Conservation (phyloP, 495 filamentous ascomycete species). For the Pyronema omphalodes region DNA sequence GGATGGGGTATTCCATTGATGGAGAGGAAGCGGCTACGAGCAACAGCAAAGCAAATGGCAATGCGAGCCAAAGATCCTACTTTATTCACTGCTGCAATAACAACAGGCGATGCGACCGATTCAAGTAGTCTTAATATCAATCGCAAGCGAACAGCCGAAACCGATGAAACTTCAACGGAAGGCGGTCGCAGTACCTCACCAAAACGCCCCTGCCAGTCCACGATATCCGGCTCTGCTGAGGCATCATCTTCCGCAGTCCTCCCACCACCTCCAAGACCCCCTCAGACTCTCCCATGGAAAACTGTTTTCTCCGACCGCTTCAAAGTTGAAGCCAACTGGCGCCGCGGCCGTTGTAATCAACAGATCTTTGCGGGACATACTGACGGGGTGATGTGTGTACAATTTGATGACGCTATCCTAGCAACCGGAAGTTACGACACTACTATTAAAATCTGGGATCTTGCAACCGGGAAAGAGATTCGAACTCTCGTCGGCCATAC, state of each 20-base stretch:
- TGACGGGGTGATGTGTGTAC: conserved; percentile 89
- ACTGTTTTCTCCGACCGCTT: conserved; percentile 77
- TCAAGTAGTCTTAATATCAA: conserved; percentile 19
- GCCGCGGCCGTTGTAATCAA: conserved; percentile 69
- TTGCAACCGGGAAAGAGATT: conserved; percentile 68
- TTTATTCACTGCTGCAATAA: conserved; percentile 9
- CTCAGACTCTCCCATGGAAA: conserved; percentile 57
- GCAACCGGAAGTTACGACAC: conserved; percentile 89
- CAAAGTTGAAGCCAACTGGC: conserved; percentile 89
- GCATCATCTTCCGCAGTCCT: conserved; percentile 8
- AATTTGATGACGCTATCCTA: conserved; percentile 84
- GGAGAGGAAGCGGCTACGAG: conserved; percentile 71
- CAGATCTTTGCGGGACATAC: conserved; percentile 72
- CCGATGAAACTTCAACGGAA: conserved; percentile 7
- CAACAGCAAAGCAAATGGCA: conserved; percentile 72
- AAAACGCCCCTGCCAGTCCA: conserved; percentile 20
- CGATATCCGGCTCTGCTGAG: conserved; percentile 17
- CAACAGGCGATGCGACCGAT: conserved; percentile 11
- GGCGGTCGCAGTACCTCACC: background rate
- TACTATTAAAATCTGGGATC: conserved; percentile 91
- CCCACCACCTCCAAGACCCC: conserved; percentile 10
- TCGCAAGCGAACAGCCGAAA: conserved; percentile 25
- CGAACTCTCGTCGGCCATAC: conserved; percentile 68
- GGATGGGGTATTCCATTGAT: conserved; percentile 85
- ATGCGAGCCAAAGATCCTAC: conserved; percentile 39